These are phyloP conservation scores for Maudiozyma pseudohumilis DNA, from an alignment of 805 yeast genomes.

Conservation along the genomic window DNA sequence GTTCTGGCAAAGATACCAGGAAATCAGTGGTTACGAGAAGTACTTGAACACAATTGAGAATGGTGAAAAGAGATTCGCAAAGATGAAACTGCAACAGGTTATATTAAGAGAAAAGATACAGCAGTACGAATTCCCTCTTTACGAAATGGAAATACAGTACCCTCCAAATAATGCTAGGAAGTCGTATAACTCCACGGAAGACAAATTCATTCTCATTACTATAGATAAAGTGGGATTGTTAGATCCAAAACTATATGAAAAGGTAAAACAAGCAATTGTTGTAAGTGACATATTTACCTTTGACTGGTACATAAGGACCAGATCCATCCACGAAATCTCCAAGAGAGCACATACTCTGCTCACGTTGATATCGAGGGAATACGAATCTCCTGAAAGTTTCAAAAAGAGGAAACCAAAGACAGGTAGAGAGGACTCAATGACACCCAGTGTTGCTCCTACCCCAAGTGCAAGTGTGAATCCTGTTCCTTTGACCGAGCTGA, in stretches of 20 bases:
- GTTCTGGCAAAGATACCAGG: constrained; percentile 53
- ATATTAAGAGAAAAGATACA: constrained; percentile 45
- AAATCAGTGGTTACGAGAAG: constrained; percentile 62
- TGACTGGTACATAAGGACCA: constrained; percentile 63
- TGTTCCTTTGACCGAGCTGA: too few relatives aligned
- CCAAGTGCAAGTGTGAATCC: constrained; percentile 1
- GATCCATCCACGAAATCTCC: constrained; percentile 63
- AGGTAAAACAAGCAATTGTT: constrained; percentile 53
- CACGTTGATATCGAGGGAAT: constrained; percentile 59
- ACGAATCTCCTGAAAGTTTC: constrained; percentile 48
- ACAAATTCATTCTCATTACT: constrained; percentile 50
- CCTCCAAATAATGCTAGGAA: constrained; percentile 80
- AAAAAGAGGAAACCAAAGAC: constrained; percentile 33
- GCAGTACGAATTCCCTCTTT: constrained; percentile 47
- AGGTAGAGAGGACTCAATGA: constrained; percentile 13
- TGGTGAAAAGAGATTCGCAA: constrained; percentile 59
- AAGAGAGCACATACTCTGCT: constrained; percentile 61
- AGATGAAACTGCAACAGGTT: constrained; percentile 43
- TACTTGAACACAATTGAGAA: constrained; percentile 61
- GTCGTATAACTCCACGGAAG: constrained; percentile 60
- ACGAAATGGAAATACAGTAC: constrained; percentile 54
- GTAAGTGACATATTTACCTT: constrained; percentile 53
- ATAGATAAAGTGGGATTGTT: constrained; percentile 58
- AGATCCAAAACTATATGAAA: constrained; percentile 49
- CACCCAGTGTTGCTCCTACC: constrained; percentile 5